Percentiles rank a stretch among this genome's conserved stretches.
Evolutionary conservation across 2,329 filamentous ascomycete genomes (phyloP).

Genomic region (Microdochium bolleyi): DNA sequence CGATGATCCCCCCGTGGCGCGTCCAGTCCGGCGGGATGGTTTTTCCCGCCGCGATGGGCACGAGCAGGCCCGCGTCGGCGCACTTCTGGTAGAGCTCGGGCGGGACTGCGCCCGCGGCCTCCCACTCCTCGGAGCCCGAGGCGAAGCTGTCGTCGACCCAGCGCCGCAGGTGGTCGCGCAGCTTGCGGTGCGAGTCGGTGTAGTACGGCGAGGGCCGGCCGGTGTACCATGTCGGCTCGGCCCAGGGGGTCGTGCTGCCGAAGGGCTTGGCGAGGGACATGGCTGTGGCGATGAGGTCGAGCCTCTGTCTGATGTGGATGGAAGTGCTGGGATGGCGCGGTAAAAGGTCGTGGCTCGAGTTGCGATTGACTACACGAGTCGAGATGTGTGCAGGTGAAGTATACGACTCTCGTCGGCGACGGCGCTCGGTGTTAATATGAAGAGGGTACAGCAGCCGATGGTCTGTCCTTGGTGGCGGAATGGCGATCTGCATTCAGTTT

Average conservation of each 20-base stretch:
- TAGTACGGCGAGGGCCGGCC: slow-evolving; percentile 92
- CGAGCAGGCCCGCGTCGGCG: slow-evolving; percentile 81
- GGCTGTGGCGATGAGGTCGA: neutral
- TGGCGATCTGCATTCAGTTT: too few species aligned
- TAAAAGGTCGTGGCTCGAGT: too few species aligned
- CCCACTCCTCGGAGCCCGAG: slow-evolving; percentile 91
- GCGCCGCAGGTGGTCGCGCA: slow-evolving; percentile 82
- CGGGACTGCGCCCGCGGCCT: slow-evolving; percentile 89
- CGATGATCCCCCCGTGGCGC: slow-evolving; percentile 11
- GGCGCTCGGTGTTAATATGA: too few species aligned
- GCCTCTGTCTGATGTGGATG: neutral
- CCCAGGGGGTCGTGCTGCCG: slow-evolving; percentile 82
- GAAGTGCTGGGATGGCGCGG: too few species aligned
- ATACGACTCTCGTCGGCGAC: too few species aligned
- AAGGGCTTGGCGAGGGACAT: slow-evolving; percentile 53
- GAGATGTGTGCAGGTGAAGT: too few species aligned
- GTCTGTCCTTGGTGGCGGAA: too few species aligned
- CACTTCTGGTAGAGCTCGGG: slow-evolving; percentile 90
- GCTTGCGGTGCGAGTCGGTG: slow-evolving; percentile 86
- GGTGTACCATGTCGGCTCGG: slow-evolving; percentile 92
- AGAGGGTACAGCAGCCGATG: too few species aligned
- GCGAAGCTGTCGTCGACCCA: slow-evolving; percentile 89
- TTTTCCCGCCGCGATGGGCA: neutral
- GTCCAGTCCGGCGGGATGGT: neutral
- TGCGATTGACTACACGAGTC: too few species aligned